Evolutionary conservation across 257 asterid species (phyloP).

Genomic region (Fraxinus pennsylvanica): DNA sequence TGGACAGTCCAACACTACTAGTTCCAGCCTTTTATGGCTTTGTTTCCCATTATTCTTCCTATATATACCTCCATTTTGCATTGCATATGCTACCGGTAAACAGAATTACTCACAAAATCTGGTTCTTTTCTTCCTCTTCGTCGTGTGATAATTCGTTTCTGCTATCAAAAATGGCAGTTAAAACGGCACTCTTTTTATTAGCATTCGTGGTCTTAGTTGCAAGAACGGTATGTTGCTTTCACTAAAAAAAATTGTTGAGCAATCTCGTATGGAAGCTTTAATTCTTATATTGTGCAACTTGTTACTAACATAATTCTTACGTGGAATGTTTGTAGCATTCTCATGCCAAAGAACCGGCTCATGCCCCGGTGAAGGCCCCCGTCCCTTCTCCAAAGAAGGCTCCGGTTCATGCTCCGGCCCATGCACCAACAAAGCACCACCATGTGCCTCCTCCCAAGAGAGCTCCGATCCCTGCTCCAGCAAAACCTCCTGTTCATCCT

Average conservation of each 20-base stretch:
- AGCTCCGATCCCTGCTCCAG: conserved; percentile 14
- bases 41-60: conserved; percentile 4
- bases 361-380: conserved; percentile 22
- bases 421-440: conserved; percentile 3
- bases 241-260: too few species aligned
- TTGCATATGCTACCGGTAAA: neutral
- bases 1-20: neutral
- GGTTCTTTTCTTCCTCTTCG: neutral
- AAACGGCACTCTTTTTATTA: conserved; percentile 26
- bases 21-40: conserved; percentile 32
- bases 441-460: conserved; percentile 13
- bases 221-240: conserved; percentile 20
- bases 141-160: neutral
- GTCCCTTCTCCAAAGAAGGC: neutral
- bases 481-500: conserved; percentile 3
- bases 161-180: conserved; percentile 28
- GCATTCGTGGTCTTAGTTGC: conserved; percentile 26
- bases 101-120: neutral
- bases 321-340: conserved; percentile 8
- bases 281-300: too few species aligned
- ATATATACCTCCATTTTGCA: conserved; percentile 20
- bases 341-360: conserved; percentile 11
- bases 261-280: too few species aligned
- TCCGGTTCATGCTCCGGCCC: conserved; percentile 4
- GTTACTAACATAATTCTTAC: neutral